A percentile compares a stretch with the other conserved stretches of the same genome.
Evolutionary conservation across 371 early-diverging fungal species (phyloP).

Genomic region (Rhizomucor miehei): DNA sequence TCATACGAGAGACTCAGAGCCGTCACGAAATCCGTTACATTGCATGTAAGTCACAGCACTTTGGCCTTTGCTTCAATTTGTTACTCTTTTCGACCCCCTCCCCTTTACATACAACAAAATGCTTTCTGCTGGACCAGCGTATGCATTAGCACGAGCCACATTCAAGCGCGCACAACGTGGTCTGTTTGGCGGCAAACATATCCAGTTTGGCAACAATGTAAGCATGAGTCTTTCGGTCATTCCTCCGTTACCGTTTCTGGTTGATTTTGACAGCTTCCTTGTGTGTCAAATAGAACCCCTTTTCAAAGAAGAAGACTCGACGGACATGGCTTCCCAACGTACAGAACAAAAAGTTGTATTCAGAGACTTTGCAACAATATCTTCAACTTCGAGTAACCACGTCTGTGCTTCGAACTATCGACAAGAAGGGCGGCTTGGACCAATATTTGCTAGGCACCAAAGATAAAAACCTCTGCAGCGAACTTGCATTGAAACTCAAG

Average conservation of each 20-base stretch:
- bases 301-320: slow-evolving; percentile 77
- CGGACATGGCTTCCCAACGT: slow-evolving; percentile 85
- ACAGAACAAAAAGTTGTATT: slow-evolving; percentile 67
- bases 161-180: slow-evolving; percentile 63
- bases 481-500: slow-evolving; percentile 53
- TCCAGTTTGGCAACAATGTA: slow-evolving; percentile 82
- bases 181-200: slow-evolving; percentile 66
- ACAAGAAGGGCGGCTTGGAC: slow-evolving; percentile 87
- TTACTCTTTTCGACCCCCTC: too few relatives aligned
- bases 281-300: slow-evolving; percentile 58
- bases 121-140: slow-evolving; percentile 46
- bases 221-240: background rate
- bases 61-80: too few relatives aligned
- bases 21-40: too few relatives aligned
- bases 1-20: too few relatives aligned
- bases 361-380: slow-evolving; percentile 58
- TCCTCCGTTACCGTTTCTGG: background rate
- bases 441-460: slow-evolving; percentile 71
- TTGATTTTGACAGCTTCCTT: too few relatives aligned
- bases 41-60: too few relatives aligned
- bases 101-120: slow-evolving; percentile 9
- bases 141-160: slow-evolving; percentile 55
- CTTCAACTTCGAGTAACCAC: slow-evolving; percentile 69
- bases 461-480: slow-evolving; percentile 60
- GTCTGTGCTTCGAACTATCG: slow-evolving; percentile 73